A percentile compares a stretch with the other conserved stretches of the same genome.
These are phyloP conservation scores for Calocybe indica DNA, from an alignment of 768 basidiomycete species.

Conservation along the genomic window DNA sequence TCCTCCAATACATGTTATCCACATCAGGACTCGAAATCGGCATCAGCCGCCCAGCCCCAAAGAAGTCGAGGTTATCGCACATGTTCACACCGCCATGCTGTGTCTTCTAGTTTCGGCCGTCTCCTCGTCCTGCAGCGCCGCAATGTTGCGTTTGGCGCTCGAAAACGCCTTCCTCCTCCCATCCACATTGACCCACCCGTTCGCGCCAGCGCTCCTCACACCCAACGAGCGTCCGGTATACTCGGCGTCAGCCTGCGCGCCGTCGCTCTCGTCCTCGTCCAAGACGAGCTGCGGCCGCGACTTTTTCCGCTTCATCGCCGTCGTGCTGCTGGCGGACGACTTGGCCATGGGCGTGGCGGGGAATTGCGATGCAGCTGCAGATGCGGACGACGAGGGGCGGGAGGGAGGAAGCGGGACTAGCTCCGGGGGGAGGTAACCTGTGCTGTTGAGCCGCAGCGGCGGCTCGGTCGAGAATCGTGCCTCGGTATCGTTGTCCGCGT, in stretches of 20 bases:
- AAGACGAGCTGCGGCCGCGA: slow-evolving; percentile 39
- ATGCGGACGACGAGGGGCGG: slow-evolving; percentile 25
- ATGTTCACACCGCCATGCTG: slow-evolving; percentile 54
- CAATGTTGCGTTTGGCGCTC: slow-evolving; percentile 16
- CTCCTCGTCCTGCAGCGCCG: slow-evolving; percentile 28
- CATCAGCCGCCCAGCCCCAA: too few species aligned
- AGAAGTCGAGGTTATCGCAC: neutral
- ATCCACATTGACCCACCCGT: slow-evolving; percentile 50
- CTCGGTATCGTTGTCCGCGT: slow-evolving; percentile 31
- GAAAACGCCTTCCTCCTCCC: slow-evolving; percentile 41
- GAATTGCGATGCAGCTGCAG: slow-evolving; percentile 23
- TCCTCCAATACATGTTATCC: too few species aligned
- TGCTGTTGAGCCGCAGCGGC: slow-evolving; percentile 19
- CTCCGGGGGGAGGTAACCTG: slow-evolving; percentile 6
- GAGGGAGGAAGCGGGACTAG: slow-evolving; percentile 28
- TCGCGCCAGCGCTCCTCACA: slow-evolving; percentile 13
- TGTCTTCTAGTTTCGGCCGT: slow-evolving; percentile 55
- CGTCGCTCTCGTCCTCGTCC: slow-evolving; percentile 55
- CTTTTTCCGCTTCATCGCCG: slow-evolving; percentile 43
- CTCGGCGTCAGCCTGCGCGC: slow-evolving; percentile 68
- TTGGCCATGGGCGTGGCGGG: slow-evolving; percentile 22
- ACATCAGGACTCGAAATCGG: too few species aligned
- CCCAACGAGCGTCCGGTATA: slow-evolving; percentile 17
- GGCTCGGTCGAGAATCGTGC: slow-evolving; percentile 26
- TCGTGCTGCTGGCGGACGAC: slow-evolving; percentile 13